These are phyloP conservation scores for Arthrobotrys pseudoclavata DNA, from an alignment of 2,329 filamentous ascomycete genomes.

Conservation along the genomic window DNA sequence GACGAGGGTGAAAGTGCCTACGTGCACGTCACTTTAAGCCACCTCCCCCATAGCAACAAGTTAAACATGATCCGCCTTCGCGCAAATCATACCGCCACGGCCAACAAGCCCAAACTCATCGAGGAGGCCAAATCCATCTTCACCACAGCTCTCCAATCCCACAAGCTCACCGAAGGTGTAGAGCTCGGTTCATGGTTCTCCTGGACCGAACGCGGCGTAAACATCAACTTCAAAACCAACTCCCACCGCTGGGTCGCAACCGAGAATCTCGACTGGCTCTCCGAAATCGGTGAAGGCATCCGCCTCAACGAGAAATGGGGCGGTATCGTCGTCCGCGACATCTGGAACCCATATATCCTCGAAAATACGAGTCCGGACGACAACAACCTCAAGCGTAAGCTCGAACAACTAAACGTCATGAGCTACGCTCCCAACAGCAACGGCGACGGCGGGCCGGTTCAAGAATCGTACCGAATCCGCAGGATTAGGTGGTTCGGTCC, in stretches of 20 bases:
- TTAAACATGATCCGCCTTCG: constrained; percentile 42
- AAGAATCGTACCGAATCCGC: constrained; percentile 34
- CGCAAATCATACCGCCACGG: constrained; percentile 27
- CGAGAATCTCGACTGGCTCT: constrained; percentile 38
- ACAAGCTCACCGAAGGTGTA: constrained; percentile 25
- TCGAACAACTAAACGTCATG: constrained; percentile 32
- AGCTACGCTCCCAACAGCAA: neutral
- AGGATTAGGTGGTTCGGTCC: constrained; percentile 46
- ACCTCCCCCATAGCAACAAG: constrained; percentile 45
- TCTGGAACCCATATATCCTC: constrained; percentile 49
- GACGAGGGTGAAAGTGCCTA: constrained; percentile 24
- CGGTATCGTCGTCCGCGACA: constrained; percentile 44
- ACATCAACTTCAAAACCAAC: constrained; percentile 45
- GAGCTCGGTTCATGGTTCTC: constrained; percentile 53
- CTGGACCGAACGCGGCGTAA: constrained; percentile 43
- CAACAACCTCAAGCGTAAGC: constrained; percentile 21
- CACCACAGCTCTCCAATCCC: constrained; percentile 31
- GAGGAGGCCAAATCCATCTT: constrained; percentile 30
- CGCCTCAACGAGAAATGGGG: constrained; percentile 46
- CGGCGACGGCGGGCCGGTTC: neutral
- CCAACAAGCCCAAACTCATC: constrained; percentile 38
- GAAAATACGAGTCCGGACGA: constrained; percentile 16
- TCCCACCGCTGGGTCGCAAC: constrained; percentile 41
- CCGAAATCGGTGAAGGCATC: constrained; percentile 24
- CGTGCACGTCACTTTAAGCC: constrained; percentile 24